A percentile compares a stretch with the other conserved stretches of the same genome.
phyloP scores from a whole-genome alignment of 345 rosid species.

The Pseudoturritis turrita region DNA sequence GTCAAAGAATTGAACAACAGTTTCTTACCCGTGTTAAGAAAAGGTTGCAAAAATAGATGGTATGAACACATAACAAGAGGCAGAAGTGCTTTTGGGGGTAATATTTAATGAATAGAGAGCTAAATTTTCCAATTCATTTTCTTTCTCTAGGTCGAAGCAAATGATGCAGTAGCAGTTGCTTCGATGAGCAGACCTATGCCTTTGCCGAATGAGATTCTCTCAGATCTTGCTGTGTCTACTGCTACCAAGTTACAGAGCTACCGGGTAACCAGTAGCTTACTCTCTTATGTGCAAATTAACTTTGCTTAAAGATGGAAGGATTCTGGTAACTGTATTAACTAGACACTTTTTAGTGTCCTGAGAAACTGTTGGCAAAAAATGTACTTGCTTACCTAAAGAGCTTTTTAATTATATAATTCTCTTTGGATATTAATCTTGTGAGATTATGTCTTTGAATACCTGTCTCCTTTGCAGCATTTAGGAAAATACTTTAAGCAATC shows the following conservation, averaged over 20 bases:
- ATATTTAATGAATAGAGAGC: neutral
- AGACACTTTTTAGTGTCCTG: neutral
- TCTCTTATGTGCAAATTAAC: neutral
- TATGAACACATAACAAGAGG: neutral
- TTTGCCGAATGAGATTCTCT: constrained; percentile 59
- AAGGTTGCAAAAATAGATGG: neutral
- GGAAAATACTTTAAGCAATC: constrained; percentile 92
- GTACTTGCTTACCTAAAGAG: neutral
- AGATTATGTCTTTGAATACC: neutral
- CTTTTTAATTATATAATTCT: neutral
- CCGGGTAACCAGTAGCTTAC: constrained; percentile 44
- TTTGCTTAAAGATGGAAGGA: neutral
- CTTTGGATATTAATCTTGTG: neutral
- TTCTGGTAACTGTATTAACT: neutral
- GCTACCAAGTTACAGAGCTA: constrained; percentile 90
- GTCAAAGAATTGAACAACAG: neutral
- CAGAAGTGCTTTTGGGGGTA: neutral
- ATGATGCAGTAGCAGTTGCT: constrained; percentile 83
- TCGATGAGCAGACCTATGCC: constrained; percentile 80
- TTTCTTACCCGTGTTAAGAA: neutral
- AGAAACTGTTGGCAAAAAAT: neutral
- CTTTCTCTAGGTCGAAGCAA: constrained; percentile 66
- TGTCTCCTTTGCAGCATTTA: constrained; percentile 52
- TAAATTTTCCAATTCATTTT: neutral
- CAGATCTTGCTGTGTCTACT: constrained; percentile 81